These are phyloP conservation scores for Didymella sp. DNA, from an alignment of 2,329 filamentous ascomycete species.

Conservation along the genomic window DNA sequence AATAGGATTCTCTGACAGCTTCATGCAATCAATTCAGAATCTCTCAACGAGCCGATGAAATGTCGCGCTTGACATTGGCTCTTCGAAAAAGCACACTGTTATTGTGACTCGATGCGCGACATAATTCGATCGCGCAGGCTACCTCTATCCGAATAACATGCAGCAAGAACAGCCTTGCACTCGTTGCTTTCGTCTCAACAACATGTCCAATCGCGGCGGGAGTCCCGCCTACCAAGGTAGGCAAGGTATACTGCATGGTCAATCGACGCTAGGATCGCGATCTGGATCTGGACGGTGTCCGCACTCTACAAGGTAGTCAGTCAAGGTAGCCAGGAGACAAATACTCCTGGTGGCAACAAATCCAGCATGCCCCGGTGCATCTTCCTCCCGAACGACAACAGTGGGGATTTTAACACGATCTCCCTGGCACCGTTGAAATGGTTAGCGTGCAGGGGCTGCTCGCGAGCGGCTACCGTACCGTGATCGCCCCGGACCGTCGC, in stretches of 20 bases:
- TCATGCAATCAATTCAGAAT: neutral
- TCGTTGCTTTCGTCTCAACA: neutral
- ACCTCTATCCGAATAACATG: neutral
- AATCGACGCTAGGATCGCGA: slow-evolving; percentile 13
- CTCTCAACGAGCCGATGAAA: neutral
- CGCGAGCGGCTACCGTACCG: slow-evolving; percentile 17
- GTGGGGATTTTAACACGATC: slow-evolving; percentile 3
- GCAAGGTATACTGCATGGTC: neutral
- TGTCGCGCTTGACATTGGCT: neutral
- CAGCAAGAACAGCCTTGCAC: neutral
- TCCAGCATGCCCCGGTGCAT: neutral
- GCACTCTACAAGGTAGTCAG: neutral
- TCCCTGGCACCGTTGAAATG: slow-evolving; percentile 4
- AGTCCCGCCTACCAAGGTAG: neutral
- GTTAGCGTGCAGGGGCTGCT: slow-evolving; percentile 8
- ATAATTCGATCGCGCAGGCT: too few species aligned
- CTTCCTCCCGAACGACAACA: slow-evolving; percentile 1
- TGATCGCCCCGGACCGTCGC: slow-evolving; percentile 18
- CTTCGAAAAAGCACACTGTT: neutral
- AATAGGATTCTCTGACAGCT: neutral
- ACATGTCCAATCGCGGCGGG: neutral
- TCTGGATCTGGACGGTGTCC: slow-evolving; percentile 1
- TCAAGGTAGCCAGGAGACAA: neutral
- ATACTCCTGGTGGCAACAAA: neutral
- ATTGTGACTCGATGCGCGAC: neutral